Evolutionary conservation across 1,284 basidiomycete species (phyloP), one percentile per base, ranked within the genome.

Genomic region (Meripilus lineatus): DNA sequence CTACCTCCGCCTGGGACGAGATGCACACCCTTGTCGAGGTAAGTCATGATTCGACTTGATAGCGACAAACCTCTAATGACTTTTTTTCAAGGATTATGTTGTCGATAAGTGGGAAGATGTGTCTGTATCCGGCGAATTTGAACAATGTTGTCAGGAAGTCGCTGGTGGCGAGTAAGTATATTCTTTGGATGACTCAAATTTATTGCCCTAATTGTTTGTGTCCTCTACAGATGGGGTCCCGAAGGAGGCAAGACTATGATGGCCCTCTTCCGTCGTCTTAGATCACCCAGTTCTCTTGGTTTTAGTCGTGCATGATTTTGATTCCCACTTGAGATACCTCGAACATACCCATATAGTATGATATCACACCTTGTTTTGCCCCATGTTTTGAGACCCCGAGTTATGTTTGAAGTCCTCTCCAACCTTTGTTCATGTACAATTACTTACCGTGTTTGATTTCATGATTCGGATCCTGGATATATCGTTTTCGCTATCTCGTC

Each of bases 71-170:
- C 24, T 24, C 24, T 10, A 35, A 18, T 13, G 14, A 18, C n/a
- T 26, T 22, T 37, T 47, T 42, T 35, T 20, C 2, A 50, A 81
- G 77, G 81, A 83, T 57, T 82, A 76, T 51, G 73, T 83, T 18
- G 79, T 84, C 2, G 79, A 83, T 14, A 76, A 77, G 52, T 85
- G 82, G 81, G 79, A 81, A 30, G 77, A 81, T 49, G 81, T 84
- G 5, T 78, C 78, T 20, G 63, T 69, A 7, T 79, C 74, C 1
- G 69, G 70, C 10, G 81, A 82, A 52, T 84, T 85, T 54, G 81
- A 84, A 58, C 67, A 68, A 50, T 83, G 81, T 51, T 84, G 81
- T 54, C 69, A 77, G 55, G 82, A 84, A 57, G 75, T 85, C 20
- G 80, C 81, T 10, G 72, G 72, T 43, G 81, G 81, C 70, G 81